Evolutionary conservation across 2,329 filamentous ascomycete species (phyloP), one percentile per base, ranked within the genome.

Genomic region (Exophiala oligosperma): DNA sequence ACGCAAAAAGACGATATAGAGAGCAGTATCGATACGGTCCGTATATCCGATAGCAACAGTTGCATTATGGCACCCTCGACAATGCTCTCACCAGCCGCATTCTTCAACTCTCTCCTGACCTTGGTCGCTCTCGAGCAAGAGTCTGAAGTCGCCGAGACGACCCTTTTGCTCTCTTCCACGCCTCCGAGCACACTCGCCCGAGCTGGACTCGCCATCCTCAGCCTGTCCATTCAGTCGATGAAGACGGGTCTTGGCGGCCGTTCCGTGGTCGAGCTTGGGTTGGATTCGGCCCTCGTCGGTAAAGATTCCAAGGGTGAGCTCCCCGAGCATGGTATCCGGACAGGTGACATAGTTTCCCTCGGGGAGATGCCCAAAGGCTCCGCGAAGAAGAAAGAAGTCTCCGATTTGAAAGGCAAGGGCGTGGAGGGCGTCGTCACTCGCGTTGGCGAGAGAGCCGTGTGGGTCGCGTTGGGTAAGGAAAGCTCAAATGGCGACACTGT

Each of bases 231-330:
- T 35, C 79, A 82, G 9, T 87, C 89, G 17, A 89, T 90, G 70
- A 87, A 92, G 29, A 99, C 94, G 0, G 94, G 94, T 0, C 80
- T 97, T 38, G 94, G 92, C 14, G 94, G 94, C n/a, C 90, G 91
- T 64, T 91, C 90, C 0, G 88, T 99, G 1, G 77, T 97, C 2
- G 92, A 97, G 72, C 84, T 99, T 4, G 78, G 77, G 1, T 73
- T 76, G 1, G 93, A 97, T 68, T 76, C 84, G n/a, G 89, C 91
- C 0, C 82, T 88, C 1, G 80, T 83, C 3, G 73, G 75, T 3
- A 67, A 64, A 37, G 64, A 61, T 12, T 57, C 65, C 2, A 68
- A 64, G 26, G 65, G 64, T 2, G 65, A 70, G 23, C 62, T 79
- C n/a, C 75, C 72, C 0, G 71, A 75, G 29, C 76, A 79, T 72